Evolutionary conservation across 2,329 filamentous ascomycete genomes (phyloP).

Genomic region (Sporothrix pallida): DNA sequence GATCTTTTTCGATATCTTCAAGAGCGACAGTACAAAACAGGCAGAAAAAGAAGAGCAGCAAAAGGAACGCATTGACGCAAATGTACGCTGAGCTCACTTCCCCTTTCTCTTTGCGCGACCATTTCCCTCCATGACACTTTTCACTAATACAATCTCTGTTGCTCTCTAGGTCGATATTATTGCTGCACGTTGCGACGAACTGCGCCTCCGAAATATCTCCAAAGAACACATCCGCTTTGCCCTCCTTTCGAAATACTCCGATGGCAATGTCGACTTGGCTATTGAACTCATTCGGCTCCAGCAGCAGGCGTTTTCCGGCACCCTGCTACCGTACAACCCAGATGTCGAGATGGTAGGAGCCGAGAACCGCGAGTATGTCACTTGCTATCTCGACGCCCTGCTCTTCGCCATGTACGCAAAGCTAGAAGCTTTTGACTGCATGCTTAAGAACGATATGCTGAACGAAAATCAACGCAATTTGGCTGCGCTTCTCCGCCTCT

Average conservation of each 20-base stretch:
- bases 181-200: conserved; percentile 49
- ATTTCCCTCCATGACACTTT: not conserved
- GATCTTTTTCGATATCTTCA: conserved; percentile 68
- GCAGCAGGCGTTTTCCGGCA: conserved; percentile 79
- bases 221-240: conserved; percentile 64
- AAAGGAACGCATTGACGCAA: conserved; percentile 44
- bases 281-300: conserved; percentile 78
- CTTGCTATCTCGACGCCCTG: conserved; percentile 91
- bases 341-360: conserved; percentile 78
- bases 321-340: conserved; percentile 76
- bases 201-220: conserved; percentile 54
- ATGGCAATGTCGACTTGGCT: conserved; percentile 74
- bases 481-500: conserved; percentile 79
- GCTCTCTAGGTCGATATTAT: conserved; percentile 51
- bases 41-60: conserved; percentile 60
- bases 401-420: conserved; percentile 96
- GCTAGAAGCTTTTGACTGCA: conserved; percentile 88
- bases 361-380: conserved; percentile 82
- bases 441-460: conserved; percentile 80
- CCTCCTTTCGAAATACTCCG: conserved; percentile 67
- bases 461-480: conserved; percentile 75
- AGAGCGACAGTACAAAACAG: conserved; percentile 63
- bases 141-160: not conserved
- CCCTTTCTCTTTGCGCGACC: conserved; percentile 10
- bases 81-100: conserved; percentile 25